A percentile compares a stretch with the other conserved stretches of the same genome.
These are phyloP conservation scores for Cryptococcus sp. DNA, from an alignment of 1,284 basidiomycete species.

Conservation along the genomic window DNA sequence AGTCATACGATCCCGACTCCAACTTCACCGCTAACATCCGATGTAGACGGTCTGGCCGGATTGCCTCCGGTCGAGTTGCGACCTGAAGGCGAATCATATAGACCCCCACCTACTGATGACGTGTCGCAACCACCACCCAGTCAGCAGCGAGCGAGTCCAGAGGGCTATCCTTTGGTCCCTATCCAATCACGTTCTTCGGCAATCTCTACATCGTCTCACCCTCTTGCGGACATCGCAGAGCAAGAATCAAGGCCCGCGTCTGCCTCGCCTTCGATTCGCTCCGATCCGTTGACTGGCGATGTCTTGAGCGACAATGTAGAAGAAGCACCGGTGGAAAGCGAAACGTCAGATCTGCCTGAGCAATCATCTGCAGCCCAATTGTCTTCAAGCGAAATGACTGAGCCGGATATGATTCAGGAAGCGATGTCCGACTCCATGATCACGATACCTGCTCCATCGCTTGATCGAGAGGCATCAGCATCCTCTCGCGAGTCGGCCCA, in stretches of 20 bases:
- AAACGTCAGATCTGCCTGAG: conserved; percentile 3
- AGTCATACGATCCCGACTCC: conserved; percentile 12
- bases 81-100: conserved; percentile 52
- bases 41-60: conserved; percentile 41
- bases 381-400: conserved; percentile 18
- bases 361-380: conserved; percentile 23
- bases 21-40: not conserved
- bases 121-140: not conserved
- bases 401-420: conserved; percentile 27
- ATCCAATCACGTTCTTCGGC: not conserved
- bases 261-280: no score
- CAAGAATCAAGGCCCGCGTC: not conserved
- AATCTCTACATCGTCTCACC: not conserved
- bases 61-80: conserved; percentile 51
- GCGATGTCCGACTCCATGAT: conserved; percentile 42
- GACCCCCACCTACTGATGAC: conserved; percentile 19
- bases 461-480: conserved; percentile 6
- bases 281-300: not conserved
- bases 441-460: conserved; percentile 13
- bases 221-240: not conserved
- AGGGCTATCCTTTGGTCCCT: not conserved
- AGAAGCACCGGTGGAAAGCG: conserved; percentile 6
- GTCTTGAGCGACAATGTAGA: conserved; percentile 9
- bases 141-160: not conserved
- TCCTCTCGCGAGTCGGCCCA: conserved; percentile 8